Evolutionary conservation across 1,139 yeast species (phyloP), one percentile per base, ranked within the genome.

Genomic region (Scheffersomyces segobiensis): DNA sequence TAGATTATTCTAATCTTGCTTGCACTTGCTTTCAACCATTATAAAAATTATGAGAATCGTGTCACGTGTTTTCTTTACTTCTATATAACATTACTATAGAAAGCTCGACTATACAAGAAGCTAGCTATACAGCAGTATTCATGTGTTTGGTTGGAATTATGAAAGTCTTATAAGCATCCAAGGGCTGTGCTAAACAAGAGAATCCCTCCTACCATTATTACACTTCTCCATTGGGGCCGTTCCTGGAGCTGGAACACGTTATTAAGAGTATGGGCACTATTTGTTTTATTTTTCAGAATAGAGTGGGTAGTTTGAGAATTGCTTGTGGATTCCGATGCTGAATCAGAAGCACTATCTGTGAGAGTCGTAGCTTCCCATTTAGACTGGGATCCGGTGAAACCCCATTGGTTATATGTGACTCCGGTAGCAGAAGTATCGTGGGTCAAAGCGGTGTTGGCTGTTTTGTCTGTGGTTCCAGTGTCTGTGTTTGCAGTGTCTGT

Each of bases 321-420:
- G 1, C 68, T 59, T 18, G 51, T 56, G 4, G 64, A 56, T n/a
- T 66, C 59, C 3, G 63, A 52, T 5, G 49, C 57, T 56, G 59
- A 49, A 52, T 42, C 55, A 18, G 62, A 56, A 17, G 46, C 52
- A 14, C 57, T 51, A 1, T 24, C 54, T 14, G 59, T 55, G 17
- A 67, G 56, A 21, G 57, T 52, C 10, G 63, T 60, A 8, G 65
- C 69, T 46, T 62, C 63, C 83, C 83, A 79, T 3, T 65, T 65
- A 0, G 77, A 71, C 63, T 79, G 81, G 3, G 72, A 63, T 0
- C 83, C 83, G 3, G 81, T 76, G 64, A 79, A 79, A 1, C 83
- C 83, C 74, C 75, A 79, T 62, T 77, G 78, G 65, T 79, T 79
- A 67, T 71, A 75, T 3, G 76, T 65, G n/a, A 56, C 73, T 12